These are phyloP conservation scores for Podosphaera fusca DNA, from an alignment of 2,329 filamentous ascomycete genomes.

Conservation along the genomic window DNA sequence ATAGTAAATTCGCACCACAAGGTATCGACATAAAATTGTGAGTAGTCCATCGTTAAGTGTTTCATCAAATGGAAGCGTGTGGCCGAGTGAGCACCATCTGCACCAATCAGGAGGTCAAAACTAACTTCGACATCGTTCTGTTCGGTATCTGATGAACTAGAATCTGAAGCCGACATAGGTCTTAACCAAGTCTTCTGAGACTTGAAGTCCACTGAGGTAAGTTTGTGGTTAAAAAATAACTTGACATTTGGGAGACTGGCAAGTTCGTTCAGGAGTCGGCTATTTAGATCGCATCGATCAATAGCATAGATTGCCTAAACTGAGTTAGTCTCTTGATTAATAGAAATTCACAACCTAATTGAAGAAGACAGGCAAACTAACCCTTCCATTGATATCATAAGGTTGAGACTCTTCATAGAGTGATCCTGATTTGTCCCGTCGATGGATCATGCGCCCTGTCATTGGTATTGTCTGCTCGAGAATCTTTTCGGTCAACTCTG, in stretches of 20 bases:
- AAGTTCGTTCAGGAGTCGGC: slow-evolving; percentile 59
- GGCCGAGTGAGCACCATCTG: slow-evolving; percentile 84
- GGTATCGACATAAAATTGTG: slow-evolving; percentile 87
- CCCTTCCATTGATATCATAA: slow-evolving; percentile 74
- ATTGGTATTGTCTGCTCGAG: slow-evolving; percentile 69
- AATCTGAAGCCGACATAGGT: slow-evolving; percentile 14
- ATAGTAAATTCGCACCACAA: slow-evolving; percentile 95
- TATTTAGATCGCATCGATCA: slow-evolving; percentile 67
- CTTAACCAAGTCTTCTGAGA: slow-evolving; percentile 75
- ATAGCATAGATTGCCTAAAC: slow-evolving; percentile 58
- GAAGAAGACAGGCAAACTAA: slow-evolving; percentile 18
- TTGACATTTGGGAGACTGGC: slow-evolving; percentile 73
- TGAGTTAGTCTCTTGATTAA: background rate
- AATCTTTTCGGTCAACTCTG: slow-evolving; percentile 48
- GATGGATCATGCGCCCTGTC: slow-evolving; percentile 91
- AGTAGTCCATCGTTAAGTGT: slow-evolving; percentile 69
- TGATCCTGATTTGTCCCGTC: slow-evolving; percentile 35
- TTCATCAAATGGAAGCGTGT: slow-evolving; percentile 93
- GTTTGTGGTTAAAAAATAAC: slow-evolving; percentile 79
- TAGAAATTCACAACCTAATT: too few species aligned
- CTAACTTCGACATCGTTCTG: slow-evolving; percentile 48
- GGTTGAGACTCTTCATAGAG: slow-evolving; percentile 61
- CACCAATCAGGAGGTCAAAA: slow-evolving; percentile 89
- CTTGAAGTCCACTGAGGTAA: slow-evolving; percentile 72
- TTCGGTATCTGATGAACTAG: slow-evolving; percentile 7